Base-by-base conservation (phyloP, 225 moss, liverwort and hornwort genomes). In the Marchantia polymorpha region DNA sequence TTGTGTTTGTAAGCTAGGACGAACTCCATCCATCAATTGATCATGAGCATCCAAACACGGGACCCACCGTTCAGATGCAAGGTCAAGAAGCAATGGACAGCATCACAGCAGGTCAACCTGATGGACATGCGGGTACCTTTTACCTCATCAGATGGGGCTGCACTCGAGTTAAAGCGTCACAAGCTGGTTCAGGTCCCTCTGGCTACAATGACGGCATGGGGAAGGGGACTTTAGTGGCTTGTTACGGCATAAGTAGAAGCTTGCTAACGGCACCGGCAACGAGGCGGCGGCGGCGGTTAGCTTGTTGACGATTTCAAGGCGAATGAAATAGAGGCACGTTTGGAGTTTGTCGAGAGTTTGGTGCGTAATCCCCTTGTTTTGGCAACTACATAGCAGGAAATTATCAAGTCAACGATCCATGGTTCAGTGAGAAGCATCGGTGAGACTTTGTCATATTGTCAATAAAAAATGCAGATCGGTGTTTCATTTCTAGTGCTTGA, bases 271-370 rank as follows among this genome's bases (percentile, higher is more conserved):
- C 52, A 73, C 52, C 49, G 0, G 25, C n/a, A 73, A 73, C 72
- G 72, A 52, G 52, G 51, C 72, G 72, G 72, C 72, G 72, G 51
- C 49, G 71, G 71, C 71, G 16, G 71, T 72, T 51, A 72, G 16
- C 71, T 49, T 9, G 48, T 72, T 47, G 71, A 72, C 48, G 49
- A 31, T 13, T 61, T 30, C 1, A 0, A 66, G 5, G 6, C 66
- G 66, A 66, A 66, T 30, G n/a, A 15, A 15, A 26, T 19, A 66
- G n/a, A 27, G 66, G 2, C 66, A 12, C 27, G 66, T 7, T 66
- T 27, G 12, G 30, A 19, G 3, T 27, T 12, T 66, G 26, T 66
- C 66, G 12, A 30, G 26, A 66, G 11, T 66, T 26, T 66, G 12
- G 66, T 66, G 10, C 26, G 4, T 66, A 9, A 65, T 27, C 9